Evolutionary conservation across 129 eudicot genomes (phyloP).

Genomic region (Calendula officinalis): DNA sequence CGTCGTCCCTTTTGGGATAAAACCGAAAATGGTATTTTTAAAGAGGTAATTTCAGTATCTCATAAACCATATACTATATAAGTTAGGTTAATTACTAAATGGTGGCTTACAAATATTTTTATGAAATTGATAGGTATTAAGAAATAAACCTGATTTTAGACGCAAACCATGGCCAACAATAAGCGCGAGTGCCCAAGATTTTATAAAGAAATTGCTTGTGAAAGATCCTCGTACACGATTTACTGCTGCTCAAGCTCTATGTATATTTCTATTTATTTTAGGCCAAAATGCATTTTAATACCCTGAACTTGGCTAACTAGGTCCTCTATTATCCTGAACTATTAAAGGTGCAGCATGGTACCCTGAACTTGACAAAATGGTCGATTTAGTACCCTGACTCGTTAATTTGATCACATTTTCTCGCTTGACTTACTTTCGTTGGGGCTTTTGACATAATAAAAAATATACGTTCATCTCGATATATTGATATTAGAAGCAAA

Average conservation of each 20-base stretch:
- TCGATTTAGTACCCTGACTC: too few relatives aligned
- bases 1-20: slow-evolving; percentile 99
- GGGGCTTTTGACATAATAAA: too few relatives aligned
- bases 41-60: slow-evolving; percentile 47
- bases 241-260: slow-evolving; percentile 97
- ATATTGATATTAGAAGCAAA: too few relatives aligned
- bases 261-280: slow-evolving; percentile 48
- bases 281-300: too few relatives aligned
- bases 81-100: background rate
- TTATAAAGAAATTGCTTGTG: slow-evolving; percentile 80
- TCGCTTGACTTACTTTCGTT: too few relatives aligned
- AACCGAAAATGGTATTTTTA: slow-evolving; percentile 92
- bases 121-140: slow-evolving; percentile 51
- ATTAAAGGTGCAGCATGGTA: too few relatives aligned
- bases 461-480: too few relatives aligned
- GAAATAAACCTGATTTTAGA: slow-evolving; percentile 91
- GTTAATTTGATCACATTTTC: too few relatives aligned
- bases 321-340: too few relatives aligned
- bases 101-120: background rate
- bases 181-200: slow-evolving; percentile 87
- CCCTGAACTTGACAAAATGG: too few relatives aligned
- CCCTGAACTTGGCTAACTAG: too few relatives aligned
- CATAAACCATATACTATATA: background rate
- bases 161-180: slow-evolving; percentile 93
- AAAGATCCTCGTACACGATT: slow-evolving; percentile 94